Evolutionary conservation across 2,329 filamentous ascomycete genomes (phyloP), one percentile per base, ranked within the genome.

Genomic region (Hypoxylon rubiginosum): DNA sequence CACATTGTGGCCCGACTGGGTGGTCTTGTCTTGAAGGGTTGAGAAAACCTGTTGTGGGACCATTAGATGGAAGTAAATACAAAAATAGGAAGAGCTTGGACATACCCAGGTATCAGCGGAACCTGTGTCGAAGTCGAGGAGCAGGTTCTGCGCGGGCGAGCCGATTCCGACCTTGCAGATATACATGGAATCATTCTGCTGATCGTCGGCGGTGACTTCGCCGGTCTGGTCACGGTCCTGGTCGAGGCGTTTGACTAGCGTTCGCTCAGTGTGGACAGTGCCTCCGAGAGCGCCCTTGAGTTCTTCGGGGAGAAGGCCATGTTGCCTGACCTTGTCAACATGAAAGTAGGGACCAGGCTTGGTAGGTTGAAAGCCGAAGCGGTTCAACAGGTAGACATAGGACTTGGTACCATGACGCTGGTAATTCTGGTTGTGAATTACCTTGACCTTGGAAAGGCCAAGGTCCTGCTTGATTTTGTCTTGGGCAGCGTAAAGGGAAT

Each of bases 81-180:
- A 3, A 10, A 30, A 17, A 19, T 11, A 7, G 2, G 13, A n/a
- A 46, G 4, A 11, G 19, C 11, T 28, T 28, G n/a, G 54, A 67
- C 82, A 71, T 79, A 88, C 86, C 90, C 89, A 92, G 21, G 91
- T 82, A 80, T 92, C 91, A 19, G 89, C 84, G 10, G 88, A 91
- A 19, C 90, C 90, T 41, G 90, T 92, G 75, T 93, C 91, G 66
- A 92, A 92, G 73, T 92, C 86, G 13, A 92, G 77, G 68, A 83
- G 84, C 46, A 90, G 70, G 49, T 79, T 87, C 79, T 92, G 90
- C 1, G 83, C 77, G 15, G 90, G 90, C 1, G 86, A 90, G 28
- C 91, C 91, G 65, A 93, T 89, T 13, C 79, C 74, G 26, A 92
- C 86, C 30, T 86, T 82, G 51, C 86, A 89, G 21, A 92, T 83